Conservation (phyloP, 345 rosid species). For the Eucalyptus regnans region DNA sequence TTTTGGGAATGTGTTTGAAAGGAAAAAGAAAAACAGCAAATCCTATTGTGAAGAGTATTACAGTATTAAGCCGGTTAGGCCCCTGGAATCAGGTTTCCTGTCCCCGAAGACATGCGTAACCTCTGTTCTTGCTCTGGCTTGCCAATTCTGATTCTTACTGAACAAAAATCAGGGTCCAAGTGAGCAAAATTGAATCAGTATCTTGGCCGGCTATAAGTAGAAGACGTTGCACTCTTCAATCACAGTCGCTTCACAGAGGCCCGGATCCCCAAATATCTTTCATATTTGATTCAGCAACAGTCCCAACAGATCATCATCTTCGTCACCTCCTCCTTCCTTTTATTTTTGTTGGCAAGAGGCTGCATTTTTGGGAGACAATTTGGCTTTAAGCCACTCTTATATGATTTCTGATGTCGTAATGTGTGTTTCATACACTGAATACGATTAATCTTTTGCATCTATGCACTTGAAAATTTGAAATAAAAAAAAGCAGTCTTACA, state of each 20-base stretch:
- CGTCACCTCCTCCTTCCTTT: background rate
- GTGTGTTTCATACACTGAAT: background rate
- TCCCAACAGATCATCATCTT: slow-evolving; percentile 5
- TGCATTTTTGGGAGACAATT: background rate
- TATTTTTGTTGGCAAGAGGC: background rate
- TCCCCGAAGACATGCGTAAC: slow-evolving; percentile 9
- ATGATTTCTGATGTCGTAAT: background rate
- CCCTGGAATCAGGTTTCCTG: slow-evolving; percentile 1
- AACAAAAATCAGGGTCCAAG: slow-evolving; percentile 18
- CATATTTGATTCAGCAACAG: slow-evolving; percentile 10
- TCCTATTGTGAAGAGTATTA: background rate
- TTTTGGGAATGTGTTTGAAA: background rate
- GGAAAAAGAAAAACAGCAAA: background rate
- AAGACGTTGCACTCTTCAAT: slow-evolving; percentile 15
- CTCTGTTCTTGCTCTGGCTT: slow-evolving; percentile 16
- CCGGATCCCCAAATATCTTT: slow-evolving; percentile 9
- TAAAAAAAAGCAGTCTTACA: background rate
- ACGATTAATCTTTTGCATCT: background rate
- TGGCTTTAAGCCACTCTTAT: background rate
- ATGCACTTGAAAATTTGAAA: background rate
- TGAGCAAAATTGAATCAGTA: slow-evolving; percentile 11
- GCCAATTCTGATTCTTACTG: slow-evolving; percentile 12
- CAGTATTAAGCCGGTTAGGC: slow-evolving; percentile 5
- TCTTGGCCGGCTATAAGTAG: slow-evolving; percentile 23
- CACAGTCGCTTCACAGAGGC: background rate